Conservation (phyloP, 2,329 filamentous ascomycete genomes). For the Ustulina deusta region DNA sequence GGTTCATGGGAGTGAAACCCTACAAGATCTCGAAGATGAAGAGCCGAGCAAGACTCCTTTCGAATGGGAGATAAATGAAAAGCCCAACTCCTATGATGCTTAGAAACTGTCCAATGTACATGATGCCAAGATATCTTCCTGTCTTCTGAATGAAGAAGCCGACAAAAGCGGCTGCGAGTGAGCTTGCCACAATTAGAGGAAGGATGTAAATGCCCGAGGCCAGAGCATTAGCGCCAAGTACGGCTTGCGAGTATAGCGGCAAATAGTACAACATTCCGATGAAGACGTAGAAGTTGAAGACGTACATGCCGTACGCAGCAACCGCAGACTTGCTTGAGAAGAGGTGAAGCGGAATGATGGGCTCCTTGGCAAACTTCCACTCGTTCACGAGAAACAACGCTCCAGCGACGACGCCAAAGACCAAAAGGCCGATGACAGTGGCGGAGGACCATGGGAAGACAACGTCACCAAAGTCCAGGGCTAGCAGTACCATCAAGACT, state of each 20-base stretch:
- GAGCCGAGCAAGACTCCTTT: slow-evolving; percentile 60
- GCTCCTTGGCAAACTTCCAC: slow-evolving; percentile 71
- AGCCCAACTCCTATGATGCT: slow-evolving; percentile 71
- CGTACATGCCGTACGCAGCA: slow-evolving; percentile 63
- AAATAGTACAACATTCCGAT: slow-evolving; percentile 77
- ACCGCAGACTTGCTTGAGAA: slow-evolving; percentile 68
- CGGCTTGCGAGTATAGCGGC: slow-evolving; percentile 79
- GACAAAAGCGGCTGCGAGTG: slow-evolving; percentile 55
- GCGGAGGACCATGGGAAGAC: slow-evolving; percentile 71
- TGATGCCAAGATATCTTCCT: slow-evolving; percentile 67
- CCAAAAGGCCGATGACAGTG: slow-evolving; percentile 70
- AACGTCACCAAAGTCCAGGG: slow-evolving; percentile 76
- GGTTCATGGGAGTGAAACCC: slow-evolving; percentile 7
- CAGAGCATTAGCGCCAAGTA: slow-evolving; percentile 70
- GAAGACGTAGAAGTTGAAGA: slow-evolving; percentile 67
- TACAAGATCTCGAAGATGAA: slow-evolving; percentile 67
- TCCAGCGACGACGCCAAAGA: slow-evolving; percentile 67
- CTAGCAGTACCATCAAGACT: slow-evolving; percentile 76
- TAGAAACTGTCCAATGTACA: slow-evolving; percentile 64
- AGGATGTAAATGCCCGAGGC: slow-evolving; percentile 72
- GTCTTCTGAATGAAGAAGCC: slow-evolving; percentile 58
- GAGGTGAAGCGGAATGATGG: slow-evolving; percentile 75
- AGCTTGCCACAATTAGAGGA: slow-evolving; percentile 67
- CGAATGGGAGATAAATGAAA: slow-evolving; percentile 66
- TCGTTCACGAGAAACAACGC: slow-evolving; percentile 70